A percentile compares a stretch with the other conserved stretches of the same genome.
Evolutionary conservation across 495 filamentous ascomycete species (phyloP).

Genomic region (Bathelium albidoporum): DNA sequence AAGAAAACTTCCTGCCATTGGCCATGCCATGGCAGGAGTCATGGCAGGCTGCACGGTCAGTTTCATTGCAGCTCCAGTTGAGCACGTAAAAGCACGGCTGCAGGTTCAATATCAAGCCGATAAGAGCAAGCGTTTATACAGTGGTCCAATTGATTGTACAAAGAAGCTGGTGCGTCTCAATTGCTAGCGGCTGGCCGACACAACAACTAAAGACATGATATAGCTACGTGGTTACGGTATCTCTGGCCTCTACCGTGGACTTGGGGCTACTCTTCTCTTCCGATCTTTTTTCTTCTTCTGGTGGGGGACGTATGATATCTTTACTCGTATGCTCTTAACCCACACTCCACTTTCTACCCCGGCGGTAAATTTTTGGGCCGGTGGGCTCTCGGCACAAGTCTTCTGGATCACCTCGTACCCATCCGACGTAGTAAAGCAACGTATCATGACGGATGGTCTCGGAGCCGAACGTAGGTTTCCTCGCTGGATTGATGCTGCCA

Average conservation of each 20-base stretch:
- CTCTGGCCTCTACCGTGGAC: constrained; percentile 69
- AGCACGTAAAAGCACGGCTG: constrained; percentile 88
- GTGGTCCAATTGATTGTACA: constrained; percentile 74
- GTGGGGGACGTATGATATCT: constrained; percentile 87
- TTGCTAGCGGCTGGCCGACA: background rate
- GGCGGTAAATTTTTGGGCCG: constrained; percentile 92
- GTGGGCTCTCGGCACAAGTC: constrained; percentile 79
- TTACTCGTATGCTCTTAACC: constrained; percentile 55
- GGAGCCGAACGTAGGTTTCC: constrained; percentile 61
- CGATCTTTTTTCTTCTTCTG: constrained; percentile 92
- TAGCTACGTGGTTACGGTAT: constrained; percentile 56
- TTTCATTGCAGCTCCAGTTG: constrained; percentile 87
- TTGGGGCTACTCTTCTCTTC: constrained; percentile 78
- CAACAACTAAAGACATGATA: background rate
- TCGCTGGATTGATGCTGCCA: constrained; percentile 72
- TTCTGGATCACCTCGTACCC: constrained; percentile 93
- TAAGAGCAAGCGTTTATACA: constrained; percentile 66
- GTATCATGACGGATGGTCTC: constrained; percentile 88
- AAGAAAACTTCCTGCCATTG: constrained; percentile 57
- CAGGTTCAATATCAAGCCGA: constrained; percentile 81
- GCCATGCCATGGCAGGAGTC: constrained; percentile 78
- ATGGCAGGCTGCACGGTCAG: constrained; percentile 81
- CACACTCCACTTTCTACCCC: constrained; percentile 65
- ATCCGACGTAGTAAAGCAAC: constrained; percentile 90
- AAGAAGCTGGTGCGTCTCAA: constrained; percentile 51